phyloP scores from a whole-genome alignment of 1,284 basidiomycete genomes.

The Ceratobasidium sp. region DNA sequence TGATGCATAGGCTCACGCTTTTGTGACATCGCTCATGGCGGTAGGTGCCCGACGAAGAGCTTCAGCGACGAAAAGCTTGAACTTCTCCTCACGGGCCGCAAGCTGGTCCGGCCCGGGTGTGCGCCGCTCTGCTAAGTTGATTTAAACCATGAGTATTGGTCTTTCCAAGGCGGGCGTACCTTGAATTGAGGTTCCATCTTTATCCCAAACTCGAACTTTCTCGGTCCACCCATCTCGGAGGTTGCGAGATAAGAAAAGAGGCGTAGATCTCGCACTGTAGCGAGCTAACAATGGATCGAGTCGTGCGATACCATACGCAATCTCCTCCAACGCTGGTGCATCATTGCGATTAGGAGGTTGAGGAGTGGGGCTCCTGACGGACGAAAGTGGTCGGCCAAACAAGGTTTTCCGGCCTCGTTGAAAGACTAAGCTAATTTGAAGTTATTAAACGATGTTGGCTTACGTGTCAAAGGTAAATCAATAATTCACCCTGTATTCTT shows the following conservation, averaged over 20 bases:
- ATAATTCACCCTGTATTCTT: not conserved
- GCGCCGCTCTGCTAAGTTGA: not conserved
- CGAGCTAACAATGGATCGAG: slow-evolving; percentile 29
- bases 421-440: not conserved
- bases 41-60: not conserved
- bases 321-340: slow-evolving; percentile 10
- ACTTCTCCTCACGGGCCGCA: not conserved
- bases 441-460: not conserved
- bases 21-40: not conserved
- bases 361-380: slow-evolving; percentile 9
- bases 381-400: not conserved
- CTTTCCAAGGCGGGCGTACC: not conserved
- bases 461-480: not conserved
- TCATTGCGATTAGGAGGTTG: not conserved
- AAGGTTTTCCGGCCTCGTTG: slow-evolving; percentile 22
- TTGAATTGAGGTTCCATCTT: not conserved
- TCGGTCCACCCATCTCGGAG: slow-evolving; percentile 31
- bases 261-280: slow-evolving; percentile 23
- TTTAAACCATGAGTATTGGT: not conserved
- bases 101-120: not conserved
- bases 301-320: slow-evolving; percentile 19
- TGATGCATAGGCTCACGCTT: slow-evolving; percentile 7
- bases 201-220: slow-evolving; percentile 33
- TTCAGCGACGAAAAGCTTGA: slow-evolving; percentile 1
- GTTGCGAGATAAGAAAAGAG: slow-evolving; percentile 27